Evolutionary conservation across 192 early-diverging fungal species (phyloP), one percentile per base, ranked within the genome.

Genomic region (Neocallimastix lanati): DNA sequence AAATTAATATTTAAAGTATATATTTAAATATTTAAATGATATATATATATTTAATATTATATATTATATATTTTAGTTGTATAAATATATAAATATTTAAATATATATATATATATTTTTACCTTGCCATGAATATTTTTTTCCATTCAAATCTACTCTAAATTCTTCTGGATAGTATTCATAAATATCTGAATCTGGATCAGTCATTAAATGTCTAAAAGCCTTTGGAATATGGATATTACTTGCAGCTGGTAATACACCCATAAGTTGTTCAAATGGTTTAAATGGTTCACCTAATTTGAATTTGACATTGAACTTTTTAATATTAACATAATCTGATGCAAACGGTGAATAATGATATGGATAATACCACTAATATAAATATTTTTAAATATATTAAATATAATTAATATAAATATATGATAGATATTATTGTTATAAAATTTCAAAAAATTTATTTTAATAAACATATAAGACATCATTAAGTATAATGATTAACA

Each of bases 221-320:
- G 84, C 81, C 77, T 80, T 82, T 21, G 93, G 94, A 58, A 95
- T 91, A 80, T 91, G 90, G 37, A 88, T 82, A 78, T 86, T 81
- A 82, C 90, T 92, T 40, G 88, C 92, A 29, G 95, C 92, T 0
- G 96, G 97, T 28, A 98, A 84, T 11, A 99, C 97, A 79, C 95
- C 94, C 96, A 98, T 99, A 27, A 98, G 84, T 82, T 99, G 96
- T 84, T 99, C 95, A 80, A 96, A 94, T 13, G 96, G 97, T 6
- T 86, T 87, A 80, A 99, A 92, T 1, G 97, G 96, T 27, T 85
- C 83, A 38, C 94, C 94, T 28, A 93, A 84, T 28, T 97, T 92
- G 81, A 99, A 96, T 35, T 92, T 82, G 80, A 94, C 85, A 78
- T 92, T 84, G 81, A 95, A 85, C 36, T 89, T 84, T 76, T 84